These are phyloP conservation scores for Stevia rebaudiana DNA, from an alignment of 140 eudicot genomes.

Conservation along the genomic window DNA sequence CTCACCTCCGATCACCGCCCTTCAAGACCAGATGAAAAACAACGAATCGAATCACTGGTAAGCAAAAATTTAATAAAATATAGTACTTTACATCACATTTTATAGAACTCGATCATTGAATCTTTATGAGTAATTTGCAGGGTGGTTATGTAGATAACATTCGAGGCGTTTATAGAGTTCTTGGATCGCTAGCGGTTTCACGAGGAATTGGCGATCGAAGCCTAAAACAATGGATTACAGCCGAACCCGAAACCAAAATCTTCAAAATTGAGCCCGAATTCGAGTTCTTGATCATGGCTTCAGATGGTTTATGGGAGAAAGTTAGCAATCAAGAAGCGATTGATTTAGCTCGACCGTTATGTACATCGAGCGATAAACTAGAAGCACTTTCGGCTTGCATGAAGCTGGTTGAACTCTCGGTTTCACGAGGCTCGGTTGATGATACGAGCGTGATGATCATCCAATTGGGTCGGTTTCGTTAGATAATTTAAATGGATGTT, in stretches of 20 bases:
- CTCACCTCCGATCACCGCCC: constrained; percentile 91
- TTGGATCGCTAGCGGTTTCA: constrained; percentile 89
- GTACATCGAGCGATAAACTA: constrained; percentile 31
- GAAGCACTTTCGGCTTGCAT: constrained; percentile 52
- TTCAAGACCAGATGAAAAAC: constrained; percentile 71
- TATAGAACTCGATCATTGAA: constrained; percentile 3
- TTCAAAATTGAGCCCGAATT: constrained; percentile 41
- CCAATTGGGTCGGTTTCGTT: constrained; percentile 46
- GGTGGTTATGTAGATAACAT: constrained; percentile 77
- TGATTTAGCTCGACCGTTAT: constrained; percentile 53
- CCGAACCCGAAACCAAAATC: constrained; percentile 77
- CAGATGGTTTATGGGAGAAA: constrained; percentile 97
- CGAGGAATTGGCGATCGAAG: constrained; percentile 79
- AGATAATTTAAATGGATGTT: background rate
- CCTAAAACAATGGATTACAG: constrained; percentile 74
- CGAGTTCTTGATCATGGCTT: constrained; percentile 86
- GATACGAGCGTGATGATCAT: constrained; percentile 78
- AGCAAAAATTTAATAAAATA: background rate
- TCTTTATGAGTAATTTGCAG: constrained; percentile 27
- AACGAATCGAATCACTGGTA: constrained; percentile 59
- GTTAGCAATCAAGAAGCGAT: constrained; percentile 85
- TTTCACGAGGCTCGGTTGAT: constrained; percentile 68
- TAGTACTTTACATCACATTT: background rate
- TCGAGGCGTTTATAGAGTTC: constrained; percentile 67
- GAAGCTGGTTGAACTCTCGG: constrained; percentile 60